Base-by-base conservation (phyloP, 1,139 yeast species). In the Pichia sp. region DNA sequence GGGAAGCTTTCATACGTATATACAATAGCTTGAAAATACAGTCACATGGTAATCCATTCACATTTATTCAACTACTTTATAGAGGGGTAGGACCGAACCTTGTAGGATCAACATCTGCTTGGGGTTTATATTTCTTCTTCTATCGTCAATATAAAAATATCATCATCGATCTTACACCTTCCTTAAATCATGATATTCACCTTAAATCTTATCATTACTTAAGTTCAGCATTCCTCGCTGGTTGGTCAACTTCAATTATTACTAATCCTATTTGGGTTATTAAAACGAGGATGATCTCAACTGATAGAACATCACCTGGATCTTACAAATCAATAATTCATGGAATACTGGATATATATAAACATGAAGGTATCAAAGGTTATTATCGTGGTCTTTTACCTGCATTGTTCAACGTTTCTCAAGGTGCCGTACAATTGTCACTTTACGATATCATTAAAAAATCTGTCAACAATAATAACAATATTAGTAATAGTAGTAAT, bases 181-280 rank as follows among this genome's bases (percentile, higher is more conserved):
- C 25, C 32, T 46, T 38, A 38, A 40, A 39, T 28, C 20, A 31
- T 19, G 41, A 51, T 31, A 44, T 51, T 12, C 46, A 51, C 23
- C 49, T 62, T 38, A 52, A 56, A 31, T 59, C 62, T 1, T 50
- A 52, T 33, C 65, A 68, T 39, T 79, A 75, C 53, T 53, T 79
- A 35, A 42, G 63, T 4, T 64, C 82, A 38, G 81, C 85, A 2
- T 68, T 76, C 36, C 47, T 67, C 4, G 89, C 97, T 0, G 98
- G 98, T 0, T 55, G 79, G 24, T 54, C 78, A 9, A 86, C 96
- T 0, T 73, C 94, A 1, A 48, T 85, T 0, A 39, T 84, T 14
- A 89, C 98, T 1, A 91, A 88, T 58, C 98, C 98, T 1, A 72
- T 91, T 5, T 86, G 96, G 96, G 93, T 86, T 4, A 61, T 86